phyloP scores from a whole-genome alignment of 805 yeast species.

The Hemisphaericaspora nanyangensis region DNA sequence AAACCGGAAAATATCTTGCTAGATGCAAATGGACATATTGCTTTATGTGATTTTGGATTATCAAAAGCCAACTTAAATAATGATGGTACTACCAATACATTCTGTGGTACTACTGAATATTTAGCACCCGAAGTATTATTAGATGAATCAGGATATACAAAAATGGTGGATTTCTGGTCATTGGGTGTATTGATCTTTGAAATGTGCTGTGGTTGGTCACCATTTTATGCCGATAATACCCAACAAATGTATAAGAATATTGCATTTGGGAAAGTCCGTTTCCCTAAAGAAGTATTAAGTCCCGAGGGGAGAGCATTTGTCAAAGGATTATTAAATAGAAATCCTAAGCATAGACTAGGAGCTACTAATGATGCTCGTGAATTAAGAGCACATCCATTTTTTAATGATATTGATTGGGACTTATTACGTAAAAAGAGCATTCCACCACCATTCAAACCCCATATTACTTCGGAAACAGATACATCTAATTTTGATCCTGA shows the following conservation, averaged over 20 bases:
- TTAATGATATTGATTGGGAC: conserved; percentile 89
- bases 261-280: conserved; percentile 96
- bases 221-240: conserved; percentile 95
- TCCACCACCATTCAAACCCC: conserved; percentile 97
- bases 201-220: conserved; percentile 99
- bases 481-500: conserved; percentile 98
- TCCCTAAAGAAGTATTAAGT: conserved; percentile 92
- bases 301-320: conserved; percentile 94
- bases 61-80: conserved; percentile 87
- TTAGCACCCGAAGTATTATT: conserved; percentile 94
- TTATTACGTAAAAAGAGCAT: conserved; percentile 71
- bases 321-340: conserved; percentile 89
- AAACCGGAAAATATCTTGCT: conserved; percentile 94
- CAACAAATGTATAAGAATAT: conserved; percentile 99
- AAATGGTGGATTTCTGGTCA: conserved; percentile 99
- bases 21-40: conserved; percentile 97
- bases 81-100: conserved; percentile 90
- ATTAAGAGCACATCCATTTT: conserved; percentile 87
- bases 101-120: conserved; percentile 98
- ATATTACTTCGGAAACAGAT: conserved; percentile 83
- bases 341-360: conserved; percentile 93
- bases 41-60: conserved; percentile 94
- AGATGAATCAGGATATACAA: conserved; percentile 95
- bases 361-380: conserved; percentile 90
- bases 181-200: conserved; percentile 94